Evolutionary conservation across 306 rosid species (phyloP).

Genomic region (Vigna mungo): DNA sequence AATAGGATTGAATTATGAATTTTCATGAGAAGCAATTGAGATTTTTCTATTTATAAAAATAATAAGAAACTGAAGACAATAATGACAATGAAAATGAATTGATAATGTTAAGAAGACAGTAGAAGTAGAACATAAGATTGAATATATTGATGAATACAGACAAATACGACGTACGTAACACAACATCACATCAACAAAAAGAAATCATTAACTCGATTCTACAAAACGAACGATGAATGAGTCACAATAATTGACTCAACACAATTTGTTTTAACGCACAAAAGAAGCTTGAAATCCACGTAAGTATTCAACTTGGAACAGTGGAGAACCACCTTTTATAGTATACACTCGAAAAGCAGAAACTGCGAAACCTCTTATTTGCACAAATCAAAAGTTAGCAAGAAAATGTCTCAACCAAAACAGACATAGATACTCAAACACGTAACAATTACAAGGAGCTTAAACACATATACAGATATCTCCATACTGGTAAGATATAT

Average conservation of each 20-base stretch:
- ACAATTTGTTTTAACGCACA: not conserved
- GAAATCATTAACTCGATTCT: not conserved
- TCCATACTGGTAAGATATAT: no score
- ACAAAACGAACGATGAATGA: not conserved
- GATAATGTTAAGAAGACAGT: not conserved
- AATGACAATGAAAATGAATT: not conserved
- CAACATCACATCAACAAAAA: not conserved
- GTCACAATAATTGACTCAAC: not conserved
- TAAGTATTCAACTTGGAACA: conserved; percentile 42
- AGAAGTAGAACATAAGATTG: not conserved
- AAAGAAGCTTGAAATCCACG: conserved; percentile 36
- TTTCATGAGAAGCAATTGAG: no score
- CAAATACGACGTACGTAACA: not conserved
- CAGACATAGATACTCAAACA: not conserved
- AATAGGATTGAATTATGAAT: no score
- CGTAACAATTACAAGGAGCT: not conserved
- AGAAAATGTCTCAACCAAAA: not conserved
- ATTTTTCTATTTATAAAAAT: no score
- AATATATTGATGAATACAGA: not conserved
- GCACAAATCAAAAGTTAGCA: not conserved
- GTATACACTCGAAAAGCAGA: not conserved
- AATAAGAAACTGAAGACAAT: not conserved
- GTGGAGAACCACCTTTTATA: conserved; percentile 40
- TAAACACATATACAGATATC: no score
- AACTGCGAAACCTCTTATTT: not conserved